phyloP scores from a whole-genome alignment of 345 rosid species.

The Rubroshorea leprosula region DNA sequence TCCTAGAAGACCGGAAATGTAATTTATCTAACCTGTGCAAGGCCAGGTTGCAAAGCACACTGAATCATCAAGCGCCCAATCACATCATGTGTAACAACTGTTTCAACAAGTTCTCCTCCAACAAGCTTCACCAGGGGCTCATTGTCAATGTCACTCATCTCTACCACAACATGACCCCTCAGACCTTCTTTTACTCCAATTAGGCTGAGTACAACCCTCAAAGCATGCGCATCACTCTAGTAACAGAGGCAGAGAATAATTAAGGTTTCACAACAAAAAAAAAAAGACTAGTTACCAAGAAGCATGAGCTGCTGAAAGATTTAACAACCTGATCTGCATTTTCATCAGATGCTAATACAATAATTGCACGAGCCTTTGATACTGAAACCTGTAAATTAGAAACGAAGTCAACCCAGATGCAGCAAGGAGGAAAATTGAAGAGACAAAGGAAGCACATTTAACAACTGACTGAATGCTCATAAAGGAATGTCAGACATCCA shows the following conservation, averaged over 20 bases:
- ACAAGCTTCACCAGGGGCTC: slow-evolving; percentile 95
- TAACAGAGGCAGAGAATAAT: slow-evolving; percentile 11
- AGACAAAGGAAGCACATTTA: neutral
- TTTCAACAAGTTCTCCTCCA: slow-evolving; percentile 86
- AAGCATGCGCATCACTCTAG: slow-evolving; percentile 91
- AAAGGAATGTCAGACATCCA: slow-evolving; percentile 6
- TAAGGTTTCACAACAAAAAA: slow-evolving; percentile 16
- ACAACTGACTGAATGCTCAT: slow-evolving; percentile 4
- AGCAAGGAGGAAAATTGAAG: neutral
- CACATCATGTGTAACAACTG: slow-evolving; percentile 95
- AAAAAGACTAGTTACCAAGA: neutral
- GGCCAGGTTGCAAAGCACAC: slow-evolving; percentile 89
- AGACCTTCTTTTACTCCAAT: slow-evolving; percentile 82
- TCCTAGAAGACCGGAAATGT: neutral
- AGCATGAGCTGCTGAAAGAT: slow-evolving; percentile 8
- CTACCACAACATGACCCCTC: slow-evolving; percentile 91
- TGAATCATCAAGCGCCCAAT: slow-evolving; percentile 96
- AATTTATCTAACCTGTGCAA: slow-evolving; percentile 59
- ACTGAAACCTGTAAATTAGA: slow-evolving; percentile 59
- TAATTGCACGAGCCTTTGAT: slow-evolving; percentile 82
- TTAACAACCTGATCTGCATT: slow-evolving; percentile 83
- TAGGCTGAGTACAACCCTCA: slow-evolving; percentile 86
- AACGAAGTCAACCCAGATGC: slow-evolving; percentile 9
- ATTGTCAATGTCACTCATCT: slow-evolving; percentile 94
- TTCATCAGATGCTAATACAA: slow-evolving; percentile 83